Base-by-base conservation (phyloP, 192 early-diverging fungal species). In the Backusella mclennaniae region DNA sequence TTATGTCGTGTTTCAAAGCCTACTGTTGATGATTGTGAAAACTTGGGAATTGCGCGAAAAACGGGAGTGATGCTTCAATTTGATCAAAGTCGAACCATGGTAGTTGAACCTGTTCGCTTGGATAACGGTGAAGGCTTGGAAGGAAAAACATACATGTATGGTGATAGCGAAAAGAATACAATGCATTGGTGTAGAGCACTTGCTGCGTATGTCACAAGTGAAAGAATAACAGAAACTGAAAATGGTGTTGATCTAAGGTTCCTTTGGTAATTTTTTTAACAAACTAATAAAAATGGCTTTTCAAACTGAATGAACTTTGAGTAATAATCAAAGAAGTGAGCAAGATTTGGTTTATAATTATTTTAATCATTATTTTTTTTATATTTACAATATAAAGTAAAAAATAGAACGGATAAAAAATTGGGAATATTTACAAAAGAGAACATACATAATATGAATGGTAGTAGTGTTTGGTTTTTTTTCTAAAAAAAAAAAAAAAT, bases 11-110 rank as follows among this genome's bases (percentile, higher is more conserved):
- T 71, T 31, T 41, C 36, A 17, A 71, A 71, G 29, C 70, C 70
- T 23, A 46, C 70, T 1, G 42, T 71, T 17, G 70, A 71, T 41
- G 70, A 71, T 49, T 71, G 70, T 71, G 70, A 71, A 71, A 44
- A 71, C 29, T 19, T 71, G 3, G 70, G 70, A 19, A 71, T 71
- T 17, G 44, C 70, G 33, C 35, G 70, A 49, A 71, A 71, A 23
- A 49, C 44, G 1, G 70, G 42, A 8, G 42, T 71, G 6, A 42
- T 71, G 41, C 42, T 71, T 17, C 70, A 71, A 71, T 71, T 71
- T 7, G 70, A 71, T 46, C 70, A 42, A n/a, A 49, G 29, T 46
- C 36, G 14, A 49, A 42, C 70, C 70, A 29, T 49, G n/a, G 42
- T 49, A 14, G 31, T 41, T 12, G 44, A 44, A 49, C 70, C 70